Evolutionary conservation across 345 rosid species (phyloP), one percentile per base, ranked within the genome.

Genomic region (Raphanus sativus): DNA sequence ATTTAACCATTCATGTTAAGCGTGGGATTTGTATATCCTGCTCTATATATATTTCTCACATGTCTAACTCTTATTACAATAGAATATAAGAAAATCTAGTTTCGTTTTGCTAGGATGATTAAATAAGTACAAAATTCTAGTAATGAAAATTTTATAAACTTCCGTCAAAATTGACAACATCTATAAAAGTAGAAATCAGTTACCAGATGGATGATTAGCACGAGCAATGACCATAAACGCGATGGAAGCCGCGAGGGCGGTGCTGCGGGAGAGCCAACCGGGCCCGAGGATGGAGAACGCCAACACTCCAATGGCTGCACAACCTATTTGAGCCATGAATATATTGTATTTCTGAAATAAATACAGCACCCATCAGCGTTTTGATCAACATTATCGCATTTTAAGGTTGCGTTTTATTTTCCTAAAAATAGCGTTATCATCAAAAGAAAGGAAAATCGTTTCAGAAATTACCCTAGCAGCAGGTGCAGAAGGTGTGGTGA

Each of bases 321-420:
- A 94, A 21, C 97, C 98, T 55, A 91, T 86, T 72, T 94, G 98
- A 65, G 97, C 92, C 89, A 88, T 79, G 88, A 94, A 94, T 78
- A 94, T 82, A 74, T 94, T 91, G 90, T 91, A 94, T 76, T 89
- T 94, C 97, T 94, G 97, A 89, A 84, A 62, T 24, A 8, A 9
- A 63, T 16, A 63, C 29, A 77, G 0, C 29, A 61, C 16, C 17
- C 30, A 69, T 62, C 79, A 76, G 17, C 17, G 32, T 62, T 6
- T 69, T 77, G 80, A 76, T 68, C 50, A 67, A 45, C n/a, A 42
- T 10, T 32, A 34, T n/a, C 45, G 16, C 15, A 55, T 36, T 12
- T 33, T 6, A 15, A 11, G 12, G 28, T 38, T n/a, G 29, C 38
- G 6, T 8, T 50, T 52, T 21, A 21, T 21, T 28, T n/a, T 9